Evolutionary conservation across 768 basidiomycete species (phyloP).

Genomic region (Clitopilus passeckerianus): DNA sequence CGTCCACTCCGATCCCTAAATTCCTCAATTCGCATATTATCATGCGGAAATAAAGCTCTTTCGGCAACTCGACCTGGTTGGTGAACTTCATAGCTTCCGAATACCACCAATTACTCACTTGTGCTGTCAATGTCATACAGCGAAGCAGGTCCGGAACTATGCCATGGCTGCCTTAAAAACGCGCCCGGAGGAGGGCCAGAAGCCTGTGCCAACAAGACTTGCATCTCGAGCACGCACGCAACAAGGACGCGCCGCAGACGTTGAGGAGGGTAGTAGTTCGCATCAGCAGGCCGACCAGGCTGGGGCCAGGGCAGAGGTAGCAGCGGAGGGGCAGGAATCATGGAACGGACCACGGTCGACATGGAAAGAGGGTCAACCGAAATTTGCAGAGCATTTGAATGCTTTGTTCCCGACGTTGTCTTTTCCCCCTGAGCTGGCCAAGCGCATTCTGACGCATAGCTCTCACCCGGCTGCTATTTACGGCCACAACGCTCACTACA

Average conservation of each 20-base stretch:
- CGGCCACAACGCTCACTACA: constrained; percentile 69
- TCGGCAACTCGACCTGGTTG: constrained; percentile 12
- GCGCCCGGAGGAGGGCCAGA: constrained; percentile 12
- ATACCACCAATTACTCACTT: constrained; percentile 5
- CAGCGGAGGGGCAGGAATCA: constrained; percentile 2
- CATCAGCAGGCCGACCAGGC: constrained; percentile 4
- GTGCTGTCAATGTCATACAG: neutral
- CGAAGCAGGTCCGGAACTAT: constrained; percentile 19
- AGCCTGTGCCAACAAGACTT: constrained; percentile 11
- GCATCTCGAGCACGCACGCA: constrained; percentile 2
- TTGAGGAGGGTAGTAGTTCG: constrained; percentile 5
- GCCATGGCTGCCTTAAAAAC: constrained; percentile 20
- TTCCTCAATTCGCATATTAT: constrained; percentile 15
- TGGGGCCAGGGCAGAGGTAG: constrained; percentile 1
- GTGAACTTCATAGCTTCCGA: constrained; percentile 2
- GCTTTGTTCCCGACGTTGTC: constrained; percentile 58
- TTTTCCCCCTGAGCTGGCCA: constrained; percentile 68
- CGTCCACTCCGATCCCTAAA: constrained; percentile 19
- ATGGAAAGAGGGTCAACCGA: constrained; percentile 14
- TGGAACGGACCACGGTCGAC: constrained; percentile 8
- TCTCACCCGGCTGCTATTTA: constrained; percentile 63
- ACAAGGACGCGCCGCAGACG: constrained; percentile 6
- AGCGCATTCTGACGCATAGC: constrained; percentile 71
- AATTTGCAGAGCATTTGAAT: constrained; percentile 52
- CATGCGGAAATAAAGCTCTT: constrained; percentile 5